Conservation (phyloP, 805 yeast species). For the Candida andamanensis region DNA sequence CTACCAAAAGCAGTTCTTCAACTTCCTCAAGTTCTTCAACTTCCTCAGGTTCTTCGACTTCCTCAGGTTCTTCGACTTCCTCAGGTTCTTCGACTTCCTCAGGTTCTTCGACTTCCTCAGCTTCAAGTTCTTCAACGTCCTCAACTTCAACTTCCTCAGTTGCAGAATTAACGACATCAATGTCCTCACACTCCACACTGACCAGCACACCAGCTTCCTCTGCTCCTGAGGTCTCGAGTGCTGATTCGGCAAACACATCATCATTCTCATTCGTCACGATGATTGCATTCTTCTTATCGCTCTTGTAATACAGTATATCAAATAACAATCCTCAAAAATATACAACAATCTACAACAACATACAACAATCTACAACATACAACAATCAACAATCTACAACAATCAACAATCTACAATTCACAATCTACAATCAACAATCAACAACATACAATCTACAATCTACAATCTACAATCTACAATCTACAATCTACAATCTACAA, state of each 20-base stretch:
- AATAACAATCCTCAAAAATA: too few relatives aligned
- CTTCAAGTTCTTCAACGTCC: slow-evolving; percentile 4
- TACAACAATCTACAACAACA: too few relatives aligned
- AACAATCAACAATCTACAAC: too few relatives aligned
- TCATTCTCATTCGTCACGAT: slow-evolving; percentile 3
- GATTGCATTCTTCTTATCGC: slow-evolving; percentile 5
- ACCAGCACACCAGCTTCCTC: neutral
- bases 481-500: too few relatives aligned
- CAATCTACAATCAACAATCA: too few relatives aligned
- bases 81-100: slow-evolving; percentile 5
- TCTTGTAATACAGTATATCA: too few relatives aligned
- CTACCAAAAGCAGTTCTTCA: neutral
- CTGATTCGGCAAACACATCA: too few relatives aligned
- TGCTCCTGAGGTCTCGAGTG: too few relatives aligned
- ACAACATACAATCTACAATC: neutral
- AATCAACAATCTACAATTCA: too few relatives aligned
- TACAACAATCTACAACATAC: too few relatives aligned
- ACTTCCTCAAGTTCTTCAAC: slow-evolving; percentile 10
- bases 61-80: slow-evolving; percentile 5
- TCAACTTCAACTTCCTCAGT: slow-evolving; percentile 4
- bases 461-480: too few relatives aligned
- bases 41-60: neutral
- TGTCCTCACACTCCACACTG: neutral
- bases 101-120: slow-evolving; percentile 3
- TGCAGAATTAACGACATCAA: neutral